phyloP scores from a whole-genome alignment of 2,329 filamentous ascomycete genomes.

The Pseudogymnoascus sp. region DNA sequence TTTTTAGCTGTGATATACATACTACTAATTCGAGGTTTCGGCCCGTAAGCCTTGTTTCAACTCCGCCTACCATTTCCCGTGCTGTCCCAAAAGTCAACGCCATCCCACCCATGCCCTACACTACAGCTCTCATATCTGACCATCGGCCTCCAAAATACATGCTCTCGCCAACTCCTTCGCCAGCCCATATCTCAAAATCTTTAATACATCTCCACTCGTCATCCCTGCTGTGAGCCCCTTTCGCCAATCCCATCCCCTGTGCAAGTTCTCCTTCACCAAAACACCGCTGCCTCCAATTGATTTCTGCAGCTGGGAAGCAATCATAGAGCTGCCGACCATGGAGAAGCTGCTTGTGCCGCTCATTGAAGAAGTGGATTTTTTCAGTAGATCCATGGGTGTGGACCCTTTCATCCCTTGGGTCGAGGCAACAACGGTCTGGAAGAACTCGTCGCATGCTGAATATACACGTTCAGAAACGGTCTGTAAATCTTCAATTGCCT shows the following conservation, averaged over 20 bases:
- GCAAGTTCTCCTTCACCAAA: conserved; percentile 38
- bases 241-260: conserved; percentile 69
- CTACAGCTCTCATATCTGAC: conserved; percentile 18
- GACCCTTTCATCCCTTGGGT: conserved; percentile 55
- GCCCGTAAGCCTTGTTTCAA: background rate
- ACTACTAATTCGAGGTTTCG: background rate
- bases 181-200: conserved; percentile 63
- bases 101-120: background rate
- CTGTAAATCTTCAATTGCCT: conserved; percentile 72
- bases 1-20: conserved; percentile 5
- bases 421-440: conserved; percentile 66
- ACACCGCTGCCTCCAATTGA: conserved; percentile 50
- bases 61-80: background rate
- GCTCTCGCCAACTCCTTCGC: conserved; percentile 65
- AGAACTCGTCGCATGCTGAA: conserved; percentile 68
- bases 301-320: conserved; percentile 55
- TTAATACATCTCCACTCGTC: conserved; percentile 63
- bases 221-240: conserved; percentile 47
- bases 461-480: conserved; percentile 68
- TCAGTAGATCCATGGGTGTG: conserved; percentile 59
- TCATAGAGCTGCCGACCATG: conserved; percentile 66
- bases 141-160: conserved; percentile 61
- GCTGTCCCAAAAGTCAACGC: conserved; percentile 1
- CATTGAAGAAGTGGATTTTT: conserved; percentile 49
- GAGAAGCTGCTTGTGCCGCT: conserved; percentile 51